A percentile compares a stretch with the other conserved stretches of the same genome.
phyloP scores from a whole-genome alignment of 306 rosid genomes.

The Trifolium dubium region DNA sequence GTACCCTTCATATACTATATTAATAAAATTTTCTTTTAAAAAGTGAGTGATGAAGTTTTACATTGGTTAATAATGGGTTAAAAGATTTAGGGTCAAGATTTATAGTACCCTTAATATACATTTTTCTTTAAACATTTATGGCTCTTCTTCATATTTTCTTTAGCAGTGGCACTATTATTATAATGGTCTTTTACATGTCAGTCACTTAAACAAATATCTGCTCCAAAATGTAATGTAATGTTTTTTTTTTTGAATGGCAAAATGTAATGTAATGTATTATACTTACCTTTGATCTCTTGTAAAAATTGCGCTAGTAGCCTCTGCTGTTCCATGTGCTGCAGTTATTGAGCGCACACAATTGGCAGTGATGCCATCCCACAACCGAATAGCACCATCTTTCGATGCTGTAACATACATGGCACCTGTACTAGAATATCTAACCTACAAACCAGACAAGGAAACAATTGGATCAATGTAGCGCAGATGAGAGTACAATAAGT shows the following conservation, averaged over 20 bases:
- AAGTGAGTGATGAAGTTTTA: not conserved
- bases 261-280: conserved; percentile 31
- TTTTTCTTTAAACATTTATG: too few species aligned
- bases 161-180: too few species aligned
- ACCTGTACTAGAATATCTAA: conserved; percentile 83
- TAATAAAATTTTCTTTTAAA: not conserved
- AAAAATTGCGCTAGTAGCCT: conserved; percentile 86
- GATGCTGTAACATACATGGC: conserved; percentile 92
- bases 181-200: not conserved
- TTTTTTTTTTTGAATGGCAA: too few species aligned
- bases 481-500: conserved; percentile 15
- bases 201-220: not conserved
- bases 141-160: too few species aligned
- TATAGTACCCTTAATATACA: too few species aligned
- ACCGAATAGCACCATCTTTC: conserved; percentile 76
- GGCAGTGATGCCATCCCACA: conserved; percentile 93
- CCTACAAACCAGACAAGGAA: conserved; percentile 56
- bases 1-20: not conserved
- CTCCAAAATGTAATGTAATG: conserved; percentile 27
- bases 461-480: conserved; percentile 16
- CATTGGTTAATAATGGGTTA: not conserved
- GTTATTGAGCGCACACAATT: conserved; percentile 70
- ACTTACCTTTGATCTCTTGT: conserved; percentile 87
- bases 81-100: too few species aligned
- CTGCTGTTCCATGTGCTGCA: conserved; percentile 80